Evolutionary conservation across 768 basidiomycete genomes (phyloP).

Genomic region (Tricholoma terreum): DNA sequence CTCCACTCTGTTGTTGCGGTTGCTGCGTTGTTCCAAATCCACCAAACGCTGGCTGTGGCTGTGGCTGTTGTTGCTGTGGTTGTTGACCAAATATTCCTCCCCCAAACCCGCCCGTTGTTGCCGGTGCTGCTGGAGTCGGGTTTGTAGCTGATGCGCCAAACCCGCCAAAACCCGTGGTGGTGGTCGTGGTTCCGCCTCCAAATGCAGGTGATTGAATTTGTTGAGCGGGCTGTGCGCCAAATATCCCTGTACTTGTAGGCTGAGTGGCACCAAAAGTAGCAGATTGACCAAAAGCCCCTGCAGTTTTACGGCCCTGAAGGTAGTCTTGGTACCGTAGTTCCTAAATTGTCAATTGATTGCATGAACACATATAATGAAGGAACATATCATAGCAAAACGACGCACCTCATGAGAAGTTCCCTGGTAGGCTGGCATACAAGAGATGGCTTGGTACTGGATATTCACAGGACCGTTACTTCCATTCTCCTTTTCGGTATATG

Average conservation of each 20-base stretch:
- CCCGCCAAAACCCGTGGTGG: conserved; percentile 37
- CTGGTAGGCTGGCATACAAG: conserved; percentile 74
- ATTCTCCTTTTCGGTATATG: conserved; percentile 64
- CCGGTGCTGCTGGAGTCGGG: conserved; percentile 23
- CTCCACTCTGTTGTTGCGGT: conserved; percentile 31
- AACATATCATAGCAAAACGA: conserved; percentile 6
- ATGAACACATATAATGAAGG: conserved; percentile 11
- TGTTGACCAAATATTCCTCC: conserved; percentile 28
- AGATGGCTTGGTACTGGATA: conserved; percentile 79
- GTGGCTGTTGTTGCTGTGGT: conserved; percentile 29
- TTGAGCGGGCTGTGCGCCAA: conserved; percentile 46
- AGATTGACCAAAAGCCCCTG: conserved; percentile 57
- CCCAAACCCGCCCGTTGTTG: conserved; percentile 37
- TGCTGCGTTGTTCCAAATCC: conserved; percentile 24
- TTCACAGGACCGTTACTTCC: conserved; percentile 37
- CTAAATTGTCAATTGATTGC: conserved; percentile 29
- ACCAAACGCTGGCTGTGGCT: conserved; percentile 30
- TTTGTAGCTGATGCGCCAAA: conserved; percentile 34
- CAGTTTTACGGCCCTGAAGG: conserved; percentile 68
- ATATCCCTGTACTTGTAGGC: conserved; percentile 40
- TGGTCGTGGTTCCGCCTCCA: conserved; percentile 37
- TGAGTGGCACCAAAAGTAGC: conserved; percentile 45
- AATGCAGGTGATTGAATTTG: conserved; percentile 31
- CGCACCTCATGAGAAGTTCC: conserved; percentile 76
- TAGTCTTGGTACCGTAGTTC: conserved; percentile 80